Evolutionary conservation across 139 green algal species (phyloP), one percentile per base, ranked within the genome.

Genomic region (Pleodorina starrii): DNA sequence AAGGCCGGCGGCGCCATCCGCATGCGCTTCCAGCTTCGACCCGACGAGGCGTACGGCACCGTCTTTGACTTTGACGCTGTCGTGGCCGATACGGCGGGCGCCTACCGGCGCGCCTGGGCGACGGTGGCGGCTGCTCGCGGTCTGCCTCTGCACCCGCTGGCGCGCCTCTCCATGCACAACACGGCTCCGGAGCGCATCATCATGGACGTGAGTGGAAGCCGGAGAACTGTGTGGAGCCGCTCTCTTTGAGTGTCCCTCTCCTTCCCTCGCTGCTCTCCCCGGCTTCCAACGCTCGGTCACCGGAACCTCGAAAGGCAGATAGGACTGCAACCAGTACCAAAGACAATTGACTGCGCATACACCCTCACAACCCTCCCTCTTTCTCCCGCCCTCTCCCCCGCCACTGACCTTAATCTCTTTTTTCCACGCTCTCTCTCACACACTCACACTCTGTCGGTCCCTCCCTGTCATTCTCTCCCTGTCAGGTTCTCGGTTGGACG

Each of bases 21-120:
- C 0, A 92, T 96, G 35, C 90, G 96, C 25, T 85, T 93, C 75
- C 63, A 85, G 25, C 93, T 95, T 78, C 89, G 93, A 1, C 96
- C 96, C 4, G 97, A 98, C 81, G 95, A 98, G 77, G 96, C 96
- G 0, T 96, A 95, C 83, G 96, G 95, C 57, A 87, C 96, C 51
- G 89, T 99, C 4, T 98, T 97, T 84, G 92, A 93, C 86, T 94
- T 94, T 40, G 94, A 97, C 57, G 72, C 90, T 40, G 88, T 96
- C 0, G 85, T 97, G 12, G 90, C 90, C 2, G 86, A 95, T 87
- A 94, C 90, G 1, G 29, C 12, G 27, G 66, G 57, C 32, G 82
- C 66, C 23, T 88, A 88, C 44, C 63, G 66, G 16, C 66, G 46
- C 9, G 82, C 82, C 44, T 88, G 82, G 82, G 60, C 5, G 21